A percentile compares a stretch with the other conserved stretches of the same genome.
phyloP scores from a whole-genome alignment of 768 basidiomycete species.

The Xerocomellus intermedius region DNA sequence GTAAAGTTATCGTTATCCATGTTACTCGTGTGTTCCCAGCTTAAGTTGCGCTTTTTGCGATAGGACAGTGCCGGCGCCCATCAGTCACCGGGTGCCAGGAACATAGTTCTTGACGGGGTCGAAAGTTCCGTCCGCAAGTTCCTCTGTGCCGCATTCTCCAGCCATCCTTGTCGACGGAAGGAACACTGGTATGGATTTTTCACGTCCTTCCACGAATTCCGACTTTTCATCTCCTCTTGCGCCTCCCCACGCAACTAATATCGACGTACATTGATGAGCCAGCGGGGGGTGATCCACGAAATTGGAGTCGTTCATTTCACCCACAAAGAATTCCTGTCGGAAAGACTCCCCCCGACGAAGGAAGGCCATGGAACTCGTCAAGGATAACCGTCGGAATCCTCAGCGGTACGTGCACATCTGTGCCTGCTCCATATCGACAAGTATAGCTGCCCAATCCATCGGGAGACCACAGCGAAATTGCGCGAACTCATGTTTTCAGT shows the following conservation, averaged over 20 bases:
- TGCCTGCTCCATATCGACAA: conserved; percentile 31
- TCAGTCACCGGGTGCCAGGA: not conserved
- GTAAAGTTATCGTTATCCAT: conserved; percentile 11
- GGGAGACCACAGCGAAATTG: conserved; percentile 32
- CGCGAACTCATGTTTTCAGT: conserved; percentile 36
- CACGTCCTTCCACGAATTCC: not conserved
- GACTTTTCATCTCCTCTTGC: not conserved
- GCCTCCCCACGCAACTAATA: not conserved
- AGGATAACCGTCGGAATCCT: conserved; percentile 7
- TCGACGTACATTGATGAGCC: not conserved
- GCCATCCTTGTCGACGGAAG: not conserved
- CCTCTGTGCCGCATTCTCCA: not conserved
- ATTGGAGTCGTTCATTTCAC: not conserved
- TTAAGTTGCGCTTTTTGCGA: not conserved
- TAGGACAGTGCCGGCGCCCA: not conserved
- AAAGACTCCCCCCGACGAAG: not conserved
- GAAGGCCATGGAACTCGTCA: not conserved
- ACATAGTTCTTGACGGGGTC: not conserved
- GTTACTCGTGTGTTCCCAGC: not conserved
- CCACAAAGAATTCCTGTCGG: not conserved
- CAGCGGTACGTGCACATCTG: conserved; percentile 41
- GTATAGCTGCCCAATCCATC: conserved; percentile 4
- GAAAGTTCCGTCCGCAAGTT: not conserved
- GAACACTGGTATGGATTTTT: not conserved
- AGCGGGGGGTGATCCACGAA: not conserved